phyloP scores from a whole-genome alignment of 805 yeast genomes.

The Candida argentea region DNA sequence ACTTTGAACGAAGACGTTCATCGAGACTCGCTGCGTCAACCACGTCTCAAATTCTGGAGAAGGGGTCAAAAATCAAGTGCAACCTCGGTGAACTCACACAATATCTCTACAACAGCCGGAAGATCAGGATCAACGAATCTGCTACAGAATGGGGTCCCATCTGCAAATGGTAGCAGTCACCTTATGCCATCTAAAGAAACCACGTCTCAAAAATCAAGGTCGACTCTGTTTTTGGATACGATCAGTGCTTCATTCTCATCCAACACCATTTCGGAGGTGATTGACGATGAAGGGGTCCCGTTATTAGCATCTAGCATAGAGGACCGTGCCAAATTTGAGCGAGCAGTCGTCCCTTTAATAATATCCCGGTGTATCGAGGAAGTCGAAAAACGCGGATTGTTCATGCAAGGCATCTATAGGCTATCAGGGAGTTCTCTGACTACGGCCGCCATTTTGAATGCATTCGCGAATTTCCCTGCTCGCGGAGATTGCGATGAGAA shows the following conservation, averaged over 20 bases:
- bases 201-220: conserved; percentile 31
- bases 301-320: conserved; percentile 49
- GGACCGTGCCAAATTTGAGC: conserved; percentile 53
- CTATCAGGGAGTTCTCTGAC: conserved; percentile 77
- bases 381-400: conserved; percentile 70
- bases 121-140: no score
- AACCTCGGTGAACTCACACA: no score
- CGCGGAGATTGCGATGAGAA: conserved; percentile 23
- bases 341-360: conserved; percentile 55
- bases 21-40: conserved; percentile 30
- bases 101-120: no score
- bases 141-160: no score
- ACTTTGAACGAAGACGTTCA: conserved; percentile 6
- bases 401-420: conserved; percentile 80
- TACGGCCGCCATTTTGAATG: conserved; percentile 37
- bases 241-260: conserved; percentile 9
- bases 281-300: conserved; percentile 11
- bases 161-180: neutral
- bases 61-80: conserved; percentile 32
- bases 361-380: conserved; percentile 63
- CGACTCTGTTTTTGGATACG: conserved; percentile 35
- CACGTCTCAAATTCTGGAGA: conserved; percentile 36
- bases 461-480: conserved; percentile 22
- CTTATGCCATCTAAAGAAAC: conserved; percentile 7
- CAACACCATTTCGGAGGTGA: conserved; percentile 4